Evolutionary conservation across 768 basidiomycete species (phyloP), one percentile per base, ranked within the genome.

Genomic region (Leccinellum rugosiceps): DNA sequence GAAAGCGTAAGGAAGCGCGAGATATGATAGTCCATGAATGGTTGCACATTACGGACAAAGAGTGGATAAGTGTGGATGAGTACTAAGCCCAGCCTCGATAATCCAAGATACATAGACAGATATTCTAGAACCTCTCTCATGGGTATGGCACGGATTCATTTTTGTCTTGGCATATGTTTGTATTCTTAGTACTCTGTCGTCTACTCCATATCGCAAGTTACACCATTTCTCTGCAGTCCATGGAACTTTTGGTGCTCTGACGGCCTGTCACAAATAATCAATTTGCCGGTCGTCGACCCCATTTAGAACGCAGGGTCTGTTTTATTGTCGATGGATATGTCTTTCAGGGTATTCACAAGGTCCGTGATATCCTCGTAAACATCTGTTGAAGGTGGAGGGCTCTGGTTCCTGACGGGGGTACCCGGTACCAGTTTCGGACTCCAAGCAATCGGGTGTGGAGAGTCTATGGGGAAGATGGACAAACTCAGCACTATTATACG

Each of bases 21-120:
- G 89, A 92, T 56, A 78, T 94, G 77, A 77, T 86, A 53, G 76
- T 83, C 55, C 90, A 94, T 65, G 73, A 78, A 50, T 97, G 94
- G 94, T 71, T 96, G 56, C 71, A 73, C 21, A 65, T 76, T 57
- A 66, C 73, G 43, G 71, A 77, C 41, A 68, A 63, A 35, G 69
- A 63, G 35, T 63, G 71, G 62, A 50, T 56, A 26, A 58, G 65
- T 44, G 61, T 67, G 43, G 74, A 62, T 25, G 62, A 62, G 30
- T 75, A 72, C 46, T n/a, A 45, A 35, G 45, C 15, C 51, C 30
- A 50, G 47, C 32, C 55, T 47, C 14, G 57, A 58, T 21, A 54
- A 41, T n/a, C 38, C 9, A 41, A 41, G 38, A 61, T 45, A 34
- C 47, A n/a, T 60, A 56, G 63, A 65, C 34, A 30, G 23, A 14